Percentiles rank a stretch among this genome's conserved stretches.
These are phyloP conservation scores for Aspergillus conjunctus DNA, from an alignment of 495 filamentous ascomycete species.

Conservation along the genomic window DNA sequence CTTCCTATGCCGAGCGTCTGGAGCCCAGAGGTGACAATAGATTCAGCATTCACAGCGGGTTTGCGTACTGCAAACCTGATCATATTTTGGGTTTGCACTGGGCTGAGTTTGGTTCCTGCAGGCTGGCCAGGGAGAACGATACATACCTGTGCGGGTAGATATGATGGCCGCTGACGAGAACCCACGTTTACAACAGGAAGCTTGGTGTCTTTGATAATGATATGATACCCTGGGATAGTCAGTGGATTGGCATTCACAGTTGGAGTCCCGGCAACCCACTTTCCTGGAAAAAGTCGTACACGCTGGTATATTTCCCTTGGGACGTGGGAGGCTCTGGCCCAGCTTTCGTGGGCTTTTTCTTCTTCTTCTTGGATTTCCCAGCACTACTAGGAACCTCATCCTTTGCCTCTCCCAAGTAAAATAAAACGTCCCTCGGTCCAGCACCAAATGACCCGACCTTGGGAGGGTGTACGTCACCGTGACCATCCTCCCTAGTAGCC, in stretches of 20 bases:
- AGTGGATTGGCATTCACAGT: too few relatives aligned
- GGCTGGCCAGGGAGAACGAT: conserved; percentile 66
- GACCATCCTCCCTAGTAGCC: conserved; percentile 43
- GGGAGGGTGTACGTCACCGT: conserved; percentile 29
- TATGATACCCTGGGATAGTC: conserved; percentile 42
- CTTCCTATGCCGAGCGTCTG: conserved; percentile 57
- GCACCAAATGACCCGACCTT: conserved; percentile 36
- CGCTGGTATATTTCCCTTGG: conserved; percentile 48
- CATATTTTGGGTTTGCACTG: conserved; percentile 62
- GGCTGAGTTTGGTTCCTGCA: conserved; percentile 49
- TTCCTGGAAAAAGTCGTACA: conserved; percentile 52
- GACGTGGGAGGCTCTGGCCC: conserved; percentile 27
- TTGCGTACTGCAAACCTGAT: conserved; percentile 66
- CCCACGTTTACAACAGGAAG: conserved; percentile 74
- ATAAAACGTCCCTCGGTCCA: conserved; percentile 47
- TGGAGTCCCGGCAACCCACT: conserved; percentile 34
- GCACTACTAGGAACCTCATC: too few relatives aligned
- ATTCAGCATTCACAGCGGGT: conserved; percentile 64
- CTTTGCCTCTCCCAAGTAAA: conserved; percentile 37
- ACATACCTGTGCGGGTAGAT: conserved; percentile 68
- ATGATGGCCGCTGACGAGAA: conserved; percentile 55
- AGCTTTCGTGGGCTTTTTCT: conserved; percentile 37
- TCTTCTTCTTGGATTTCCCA: too few relatives aligned
- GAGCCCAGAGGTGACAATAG: conserved; percentile 61
- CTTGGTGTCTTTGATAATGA: conserved; percentile 33